Conservation (phyloP, 2,329 filamentous ascomycete genomes). For the Pezicula neosporulosa region DNA sequence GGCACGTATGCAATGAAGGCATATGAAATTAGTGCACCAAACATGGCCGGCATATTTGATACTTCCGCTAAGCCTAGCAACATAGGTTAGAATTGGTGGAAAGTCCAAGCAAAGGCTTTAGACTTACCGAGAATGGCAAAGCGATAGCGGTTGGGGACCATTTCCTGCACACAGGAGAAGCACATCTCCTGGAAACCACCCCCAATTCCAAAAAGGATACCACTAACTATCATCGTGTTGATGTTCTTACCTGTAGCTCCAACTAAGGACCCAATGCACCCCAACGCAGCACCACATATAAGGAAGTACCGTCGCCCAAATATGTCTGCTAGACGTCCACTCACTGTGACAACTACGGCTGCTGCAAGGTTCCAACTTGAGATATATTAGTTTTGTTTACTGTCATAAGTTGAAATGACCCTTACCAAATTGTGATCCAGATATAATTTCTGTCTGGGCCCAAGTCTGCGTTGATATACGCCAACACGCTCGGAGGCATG, state of each 20-base stretch:
- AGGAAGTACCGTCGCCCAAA: conserved; percentile 36
- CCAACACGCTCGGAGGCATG: conserved; percentile 4
- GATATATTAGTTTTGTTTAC: too few relatives aligned
- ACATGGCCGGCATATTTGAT: conserved; percentile 29
- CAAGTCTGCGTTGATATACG: conserved; percentile 8
- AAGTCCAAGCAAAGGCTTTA: too few relatives aligned
- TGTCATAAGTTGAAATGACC: too few relatives aligned
- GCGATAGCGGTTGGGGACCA: too few relatives aligned
- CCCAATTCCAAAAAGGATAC: conserved; percentile 35
- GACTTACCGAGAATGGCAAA: too few relatives aligned
- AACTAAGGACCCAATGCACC: conserved; percentile 33
- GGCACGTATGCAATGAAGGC: conserved; percentile 28
- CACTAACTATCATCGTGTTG: conserved; percentile 36
- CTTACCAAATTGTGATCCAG: conserved; percentile 28
- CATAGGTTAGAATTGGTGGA: too few relatives aligned
- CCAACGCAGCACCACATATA: conserved; percentile 30
- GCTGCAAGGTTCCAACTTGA: neutral
- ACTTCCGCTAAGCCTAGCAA: conserved; percentile 29
- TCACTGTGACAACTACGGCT: neutral
- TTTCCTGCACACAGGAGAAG: conserved; percentile 31
- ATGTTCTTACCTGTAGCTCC: conserved; percentile 35
- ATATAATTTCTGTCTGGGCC: conserved; percentile 4
- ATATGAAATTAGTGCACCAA: conserved; percentile 26
- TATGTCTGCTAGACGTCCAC: conserved; percentile 32
- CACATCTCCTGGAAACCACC: conserved; percentile 34